These are phyloP conservation scores for Xerocomus nothofagi DNA, from an alignment of 1,284 basidiomycete genomes.

Conservation along the genomic window DNA sequence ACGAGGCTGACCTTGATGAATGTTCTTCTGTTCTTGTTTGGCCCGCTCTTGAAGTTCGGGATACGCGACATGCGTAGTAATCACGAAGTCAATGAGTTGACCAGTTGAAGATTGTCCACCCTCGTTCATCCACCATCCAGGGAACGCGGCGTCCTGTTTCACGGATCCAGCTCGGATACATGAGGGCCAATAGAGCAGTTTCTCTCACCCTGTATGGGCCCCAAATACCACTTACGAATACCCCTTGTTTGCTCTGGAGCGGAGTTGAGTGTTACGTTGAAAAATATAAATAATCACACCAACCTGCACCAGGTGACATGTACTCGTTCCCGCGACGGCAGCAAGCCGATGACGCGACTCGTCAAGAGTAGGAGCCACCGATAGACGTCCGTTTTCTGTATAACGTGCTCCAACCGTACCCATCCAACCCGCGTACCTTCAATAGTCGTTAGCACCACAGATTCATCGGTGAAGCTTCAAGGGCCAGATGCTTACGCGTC, in stretches of 20 bases:
- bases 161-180: neutral
- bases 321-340: constrained; percentile 93
- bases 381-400: constrained; percentile 53
- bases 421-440: constrained; percentile 96
- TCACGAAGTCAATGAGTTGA: constrained; percentile 95
- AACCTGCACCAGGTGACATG: constrained; percentile 91
- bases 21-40: constrained; percentile 53
- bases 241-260: constrained; percentile 69
- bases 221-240: constrained; percentile 94
- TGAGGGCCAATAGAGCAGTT: neutral
- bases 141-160: constrained; percentile 78
- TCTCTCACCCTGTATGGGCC: constrained; percentile 82
- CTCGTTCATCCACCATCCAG: constrained; percentile 99
- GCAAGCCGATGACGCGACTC: constrained; percentile 85
- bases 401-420: constrained; percentile 90
- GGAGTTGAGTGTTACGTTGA: constrained; percentile 1
- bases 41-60: constrained; percentile 62
- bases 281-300: constrained; percentile 11
- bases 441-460: constrained; percentile 2
- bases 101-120: constrained; percentile 98
- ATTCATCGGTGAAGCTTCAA: neutral
- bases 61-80: constrained; percentile 90
- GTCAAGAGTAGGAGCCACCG: constrained; percentile 57
- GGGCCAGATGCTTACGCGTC: constrained; percentile 64
- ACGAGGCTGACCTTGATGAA: constrained; percentile 50